Evolutionary conservation across 345 rosid genomes (phyloP), one percentile per base, ranked within the genome.

Genomic region (Boechera divaricarpa): DNA sequence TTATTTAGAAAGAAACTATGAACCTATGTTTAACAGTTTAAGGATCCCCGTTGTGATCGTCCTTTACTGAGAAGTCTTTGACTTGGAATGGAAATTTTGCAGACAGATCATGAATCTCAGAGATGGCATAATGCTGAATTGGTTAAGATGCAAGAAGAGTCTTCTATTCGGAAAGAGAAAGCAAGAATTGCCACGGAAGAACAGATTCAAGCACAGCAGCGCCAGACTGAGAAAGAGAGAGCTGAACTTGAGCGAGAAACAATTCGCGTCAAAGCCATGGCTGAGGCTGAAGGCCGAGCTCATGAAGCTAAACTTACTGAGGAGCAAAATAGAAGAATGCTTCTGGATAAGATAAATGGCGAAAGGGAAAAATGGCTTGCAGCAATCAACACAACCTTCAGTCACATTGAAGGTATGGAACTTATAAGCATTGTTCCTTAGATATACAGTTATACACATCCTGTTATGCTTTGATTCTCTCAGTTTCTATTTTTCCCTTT

Each of bases 351-450:
- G 70, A 79, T 92, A 15, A 95, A 86, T 81, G 98, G 97, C 70
- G 99, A 95, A 89, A 85, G 83, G 72, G 99, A 92, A 75, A 95
- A 95, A 84, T 91, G 96, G 98, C 96, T 95, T 70, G 96, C 98
- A 77, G 98, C 98, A 59, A 92, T 95, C 61, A 92, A 95, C 81
- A 82, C 99, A 6, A 68, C 94, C 31, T 92, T 91, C 73, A 77
- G 90, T 77, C 99, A 92, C 74, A 85, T 95, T 77, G 99, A 95
- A 92, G 98, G 99, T 92, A 81, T 71, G 35, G 1, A 60, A 21
- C 65, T 52, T 26, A 60, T 73, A 41, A 63, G 18, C 54, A 42
- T 75, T 29, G 61, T 49, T 64, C 54, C 38, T 35, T 0, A 63
- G 16, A 68, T 28, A 2, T 28, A 28, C 29, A 28, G 29, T 28